Evolutionary conservation across 1,139 yeast species (phyloP).

Genomic region (Candida labiduridarum): DNA sequence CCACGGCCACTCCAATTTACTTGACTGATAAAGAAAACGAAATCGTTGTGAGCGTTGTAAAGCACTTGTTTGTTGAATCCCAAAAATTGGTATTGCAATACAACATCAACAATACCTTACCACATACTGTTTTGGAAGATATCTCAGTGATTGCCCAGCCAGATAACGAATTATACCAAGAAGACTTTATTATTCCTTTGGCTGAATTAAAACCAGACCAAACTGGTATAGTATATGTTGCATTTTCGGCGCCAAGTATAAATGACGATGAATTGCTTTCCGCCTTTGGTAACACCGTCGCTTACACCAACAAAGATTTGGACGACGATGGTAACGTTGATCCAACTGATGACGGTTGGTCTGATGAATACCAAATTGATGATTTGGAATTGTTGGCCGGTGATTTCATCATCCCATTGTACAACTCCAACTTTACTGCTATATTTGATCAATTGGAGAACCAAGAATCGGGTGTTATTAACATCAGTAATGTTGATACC

Average conservation of each 20-base stretch:
- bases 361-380: slow-evolving; percentile 92
- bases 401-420: slow-evolving; percentile 79
- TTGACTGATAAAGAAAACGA: slow-evolving; percentile 94
- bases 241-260: slow-evolving; percentile 60
- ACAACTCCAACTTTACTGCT: slow-evolving; percentile 74
- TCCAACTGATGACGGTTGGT: slow-evolving; percentile 80
- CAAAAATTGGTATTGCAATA: slow-evolving; percentile 83
- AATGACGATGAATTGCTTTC: slow-evolving; percentile 49
- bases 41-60: slow-evolving; percentile 82
- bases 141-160: slow-evolving; percentile 76
- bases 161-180: slow-evolving; percentile 59
- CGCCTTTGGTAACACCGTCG: slow-evolving; percentile 67
- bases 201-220: slow-evolving; percentile 71
- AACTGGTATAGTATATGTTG: slow-evolving; percentile 77
- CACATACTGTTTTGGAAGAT: slow-evolving; percentile 74
- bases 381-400: slow-evolving; percentile 77
- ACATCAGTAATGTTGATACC: slow-evolving; percentile 35
- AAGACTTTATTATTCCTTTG: slow-evolving; percentile 75
- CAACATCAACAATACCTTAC: slow-evolving; percentile 81
- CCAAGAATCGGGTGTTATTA: slow-evolving; percentile 34
- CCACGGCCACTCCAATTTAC: slow-evolving; percentile 60
- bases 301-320: slow-evolving; percentile 81
- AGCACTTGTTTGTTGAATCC: slow-evolving; percentile 69
- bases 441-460: slow-evolving; percentile 70
- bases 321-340: slow-evolving; percentile 71